A percentile compares a stretch with the other conserved stretches of the same genome.
Evolutionary conservation across 805 yeast species (phyloP).

Genomic region (Myxozyma mucilagina): DNA sequence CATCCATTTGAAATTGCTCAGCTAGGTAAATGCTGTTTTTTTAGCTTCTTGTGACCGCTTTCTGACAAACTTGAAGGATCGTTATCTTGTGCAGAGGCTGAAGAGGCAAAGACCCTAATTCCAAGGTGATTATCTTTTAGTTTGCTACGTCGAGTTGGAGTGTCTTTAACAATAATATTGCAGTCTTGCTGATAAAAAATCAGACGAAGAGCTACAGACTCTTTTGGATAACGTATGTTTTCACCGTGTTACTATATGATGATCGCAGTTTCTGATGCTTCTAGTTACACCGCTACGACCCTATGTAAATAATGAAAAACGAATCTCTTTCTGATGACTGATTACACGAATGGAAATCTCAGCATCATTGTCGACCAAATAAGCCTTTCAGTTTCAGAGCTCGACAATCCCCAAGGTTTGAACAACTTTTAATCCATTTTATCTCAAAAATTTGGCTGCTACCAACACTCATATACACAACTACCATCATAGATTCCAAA

Average conservation of each 20-base stretch:
- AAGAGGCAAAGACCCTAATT: constrained; percentile 90
- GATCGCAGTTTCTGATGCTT: background rate
- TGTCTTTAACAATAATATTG: background rate
- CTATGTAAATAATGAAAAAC: background rate
- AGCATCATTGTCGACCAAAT: background rate
- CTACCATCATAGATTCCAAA: too few relatives aligned
- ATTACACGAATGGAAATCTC: background rate
- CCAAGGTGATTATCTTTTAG: constrained; percentile 47
- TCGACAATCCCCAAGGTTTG: too few relatives aligned
- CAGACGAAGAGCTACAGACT: constrained; percentile 83
- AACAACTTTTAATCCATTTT: too few relatives aligned
- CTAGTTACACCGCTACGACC: constrained; percentile 6
- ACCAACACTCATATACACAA: too few relatives aligned
- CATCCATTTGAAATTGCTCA: constrained; percentile 98
- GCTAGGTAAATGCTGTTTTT: constrained; percentile 44
- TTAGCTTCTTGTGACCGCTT: background rate
- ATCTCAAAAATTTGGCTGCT: too few relatives aligned
- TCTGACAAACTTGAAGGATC: constrained; percentile 50
- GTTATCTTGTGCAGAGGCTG: constrained; percentile 92
- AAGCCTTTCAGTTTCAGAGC: too few relatives aligned
- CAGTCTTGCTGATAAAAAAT: constrained; percentile 74
- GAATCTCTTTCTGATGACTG: background rate
- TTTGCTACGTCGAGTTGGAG: background rate
- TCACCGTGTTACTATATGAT: background rate
- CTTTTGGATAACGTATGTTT: constrained; percentile 81